Percentiles rank a stretch among this genome's conserved stretches.
These are phyloP conservation scores for Gossypium davidsonii DNA, from an alignment of 441 rosid genomes.

Conservation along the genomic window DNA sequence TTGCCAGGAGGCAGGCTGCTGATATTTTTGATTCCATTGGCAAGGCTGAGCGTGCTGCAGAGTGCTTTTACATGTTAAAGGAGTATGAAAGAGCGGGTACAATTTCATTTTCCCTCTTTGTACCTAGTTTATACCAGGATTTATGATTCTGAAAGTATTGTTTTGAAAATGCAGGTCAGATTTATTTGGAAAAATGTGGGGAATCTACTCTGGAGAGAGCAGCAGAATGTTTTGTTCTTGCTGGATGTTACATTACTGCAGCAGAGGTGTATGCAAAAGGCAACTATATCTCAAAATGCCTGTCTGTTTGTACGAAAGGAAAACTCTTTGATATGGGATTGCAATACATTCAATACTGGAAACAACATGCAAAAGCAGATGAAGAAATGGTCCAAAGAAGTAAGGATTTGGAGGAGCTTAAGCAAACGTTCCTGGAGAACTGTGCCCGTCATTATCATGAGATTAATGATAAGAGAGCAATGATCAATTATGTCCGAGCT, in stretches of 20 bases:
- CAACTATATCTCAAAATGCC: conserved; percentile 25
- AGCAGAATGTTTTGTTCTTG: conserved; percentile 39
- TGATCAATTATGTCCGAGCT: conserved; percentile 39
- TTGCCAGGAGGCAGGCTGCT: conserved; percentile 40
- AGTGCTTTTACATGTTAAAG: conserved; percentile 32
- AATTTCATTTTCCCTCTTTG: neutral
- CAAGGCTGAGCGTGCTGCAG: conserved; percentile 36
- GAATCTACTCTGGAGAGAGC: conserved; percentile 33
- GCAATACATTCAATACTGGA: conserved; percentile 36
- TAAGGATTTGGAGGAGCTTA: conserved; percentile 25
- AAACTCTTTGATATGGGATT: conserved; percentile 38
- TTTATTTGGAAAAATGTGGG: conserved; percentile 37
- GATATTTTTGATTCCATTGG: conserved; percentile 38
- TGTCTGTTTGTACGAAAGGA: conserved; percentile 34
- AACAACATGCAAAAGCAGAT: conserved; percentile 16
- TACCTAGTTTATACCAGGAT: neutral
- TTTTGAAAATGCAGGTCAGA: conserved; percentile 29
- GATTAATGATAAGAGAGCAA: conserved; percentile 23
- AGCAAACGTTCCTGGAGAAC: conserved; percentile 35
- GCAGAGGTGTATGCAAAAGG: conserved; percentile 41
- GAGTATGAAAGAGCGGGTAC: conserved; percentile 46
- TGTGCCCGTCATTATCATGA: conserved; percentile 31
- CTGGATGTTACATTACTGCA: conserved; percentile 32
- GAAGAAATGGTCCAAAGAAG: conserved; percentile 6
- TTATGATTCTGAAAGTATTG: neutral